These are phyloP conservation scores for Fomitopsis schrenkii DNA, from an alignment of 1,284 basidiomycete genomes.

Conservation along the genomic window DNA sequence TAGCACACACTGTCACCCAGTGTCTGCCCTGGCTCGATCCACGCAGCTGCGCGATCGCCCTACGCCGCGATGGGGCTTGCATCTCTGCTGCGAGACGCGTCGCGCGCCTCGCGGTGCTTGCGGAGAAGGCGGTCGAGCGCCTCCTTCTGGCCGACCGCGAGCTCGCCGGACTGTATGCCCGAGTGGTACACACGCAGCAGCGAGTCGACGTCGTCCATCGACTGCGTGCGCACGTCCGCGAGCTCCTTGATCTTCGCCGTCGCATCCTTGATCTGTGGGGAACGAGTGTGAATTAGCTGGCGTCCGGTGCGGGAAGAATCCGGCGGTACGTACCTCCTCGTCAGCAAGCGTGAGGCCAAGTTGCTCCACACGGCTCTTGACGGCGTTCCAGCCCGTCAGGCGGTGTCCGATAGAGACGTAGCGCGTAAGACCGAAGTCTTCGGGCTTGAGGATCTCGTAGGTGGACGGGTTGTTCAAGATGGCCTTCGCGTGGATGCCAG, in stretches of 20 bases:
- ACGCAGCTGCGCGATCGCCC: neutral
- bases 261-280: conserved; percentile 84
- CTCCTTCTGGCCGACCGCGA: conserved; percentile 85
- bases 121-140: conserved; percentile 79
- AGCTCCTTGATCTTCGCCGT: conserved; percentile 99
- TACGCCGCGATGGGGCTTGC: conserved; percentile 13
- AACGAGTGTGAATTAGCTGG: neutral
- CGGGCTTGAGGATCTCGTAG: conserved; percentile 96
- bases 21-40: neutral
- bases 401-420: conserved; percentile 99
- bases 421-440: conserved; percentile 96
- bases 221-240: conserved; percentile 96
- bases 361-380: conserved; percentile 99
- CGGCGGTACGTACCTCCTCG: conserved; percentile 56
- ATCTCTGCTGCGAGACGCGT: conserved; percentile 16
- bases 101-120: conserved; percentile 54
- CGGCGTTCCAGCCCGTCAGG: conserved; percentile 96
- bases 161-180: conserved; percentile 82
- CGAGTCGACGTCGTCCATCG: conserved; percentile 98
- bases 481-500: conserved; percentile 99
- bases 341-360: conserved; percentile 85
- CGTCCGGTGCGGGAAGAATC: neutral
- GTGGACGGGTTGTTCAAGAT: conserved; percentile 99
- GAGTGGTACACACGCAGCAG: conserved; percentile 94
- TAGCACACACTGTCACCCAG: neutral